phyloP scores from a whole-genome alignment of 208 protist species.

The Leishmania aethiopica region DNA sequence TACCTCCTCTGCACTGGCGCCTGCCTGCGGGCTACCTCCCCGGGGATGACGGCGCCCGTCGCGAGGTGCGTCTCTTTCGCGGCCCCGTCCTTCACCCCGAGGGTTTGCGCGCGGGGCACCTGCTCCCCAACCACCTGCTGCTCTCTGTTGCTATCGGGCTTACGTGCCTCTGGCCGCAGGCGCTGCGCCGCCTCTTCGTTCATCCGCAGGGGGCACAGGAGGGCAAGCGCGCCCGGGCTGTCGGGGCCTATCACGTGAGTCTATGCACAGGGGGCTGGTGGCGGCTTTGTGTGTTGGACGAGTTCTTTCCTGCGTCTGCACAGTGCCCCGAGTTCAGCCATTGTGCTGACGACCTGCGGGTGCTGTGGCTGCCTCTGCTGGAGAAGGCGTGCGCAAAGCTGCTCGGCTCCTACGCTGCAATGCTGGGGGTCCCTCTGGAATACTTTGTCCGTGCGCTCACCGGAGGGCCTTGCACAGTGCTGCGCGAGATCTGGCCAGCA shows the following conservation, averaged over 20 bases:
- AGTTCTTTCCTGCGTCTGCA: slow-evolving; percentile 41
- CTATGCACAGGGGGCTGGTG: slow-evolving; percentile 64
- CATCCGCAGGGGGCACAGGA: slow-evolving; percentile 35
- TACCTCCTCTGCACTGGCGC: slow-evolving; percentile 48
- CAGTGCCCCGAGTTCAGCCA: slow-evolving; percentile 39
- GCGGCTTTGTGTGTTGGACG: slow-evolving; percentile 46
- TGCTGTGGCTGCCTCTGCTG: slow-evolving; percentile 71
- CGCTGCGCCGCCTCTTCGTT: slow-evolving; percentile 45
- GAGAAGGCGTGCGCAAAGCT: slow-evolving; percentile 88
- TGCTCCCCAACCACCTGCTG: slow-evolving; percentile 45
- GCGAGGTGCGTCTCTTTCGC: slow-evolving; percentile 58
- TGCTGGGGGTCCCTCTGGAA: slow-evolving; percentile 43
- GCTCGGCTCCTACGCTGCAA: slow-evolving; percentile 60
- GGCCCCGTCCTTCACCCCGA: slow-evolving; percentile 31
- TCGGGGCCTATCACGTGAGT: slow-evolving; percentile 57
- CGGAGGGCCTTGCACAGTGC: slow-evolving; percentile 34
- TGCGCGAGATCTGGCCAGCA: slow-evolving; percentile 48
- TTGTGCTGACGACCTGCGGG: slow-evolving; percentile 32
- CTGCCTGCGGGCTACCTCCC: slow-evolving; percentile 48
- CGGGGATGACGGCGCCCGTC: slow-evolving; percentile 15
- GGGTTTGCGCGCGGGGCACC: slow-evolving; percentile 34
- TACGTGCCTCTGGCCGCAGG: slow-evolving; percentile 27
- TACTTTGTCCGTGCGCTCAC: slow-evolving; percentile 46
- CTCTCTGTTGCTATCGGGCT: slow-evolving; percentile 52
- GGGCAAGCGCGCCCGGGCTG: slow-evolving; percentile 34